phyloP scores from a whole-genome alignment of 2,329 filamentous ascomycete genomes.

The Microsporum audouinii region DNA sequence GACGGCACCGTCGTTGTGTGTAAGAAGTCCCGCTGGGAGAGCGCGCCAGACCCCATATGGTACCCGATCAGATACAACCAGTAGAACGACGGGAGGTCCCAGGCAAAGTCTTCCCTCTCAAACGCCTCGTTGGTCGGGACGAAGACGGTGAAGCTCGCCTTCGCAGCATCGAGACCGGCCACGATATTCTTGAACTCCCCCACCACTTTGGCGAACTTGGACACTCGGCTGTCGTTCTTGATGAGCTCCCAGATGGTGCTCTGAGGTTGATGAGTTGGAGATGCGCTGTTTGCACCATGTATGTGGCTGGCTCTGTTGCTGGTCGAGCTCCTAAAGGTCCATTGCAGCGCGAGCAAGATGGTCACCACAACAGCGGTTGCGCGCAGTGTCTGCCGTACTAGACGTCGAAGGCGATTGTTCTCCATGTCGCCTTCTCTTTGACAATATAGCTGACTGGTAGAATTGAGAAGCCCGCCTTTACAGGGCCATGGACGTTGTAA shows the following conservation, averaged over 20 bases:
- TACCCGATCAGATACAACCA: neutral
- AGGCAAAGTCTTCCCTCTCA: neutral
- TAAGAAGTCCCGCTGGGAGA: neutral
- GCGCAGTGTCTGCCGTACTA: neutral
- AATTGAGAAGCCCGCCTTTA: too few relatives aligned
- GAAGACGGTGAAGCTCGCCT: neutral
- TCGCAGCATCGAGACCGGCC: neutral
- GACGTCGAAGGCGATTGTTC: neutral
- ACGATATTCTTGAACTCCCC: neutral
- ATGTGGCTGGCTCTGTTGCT: neutral
- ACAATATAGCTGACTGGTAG: too few relatives aligned
- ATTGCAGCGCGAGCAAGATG: neutral
- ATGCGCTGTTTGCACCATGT: neutral
- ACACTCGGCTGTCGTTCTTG: neutral
- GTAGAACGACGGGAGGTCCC: slow-evolving; percentile 1
- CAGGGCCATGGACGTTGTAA: too few relatives aligned
- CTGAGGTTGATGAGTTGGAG: neutral
- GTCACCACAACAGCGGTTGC: neutral
- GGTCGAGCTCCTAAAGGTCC: neutral
- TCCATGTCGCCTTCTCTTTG: slow-evolving; percentile 2
- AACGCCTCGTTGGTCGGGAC: slow-evolving; percentile 1
- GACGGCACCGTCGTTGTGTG: neutral
- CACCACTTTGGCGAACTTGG: neutral
- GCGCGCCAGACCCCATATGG: neutral
- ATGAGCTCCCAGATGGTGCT: neutral